Conservation (phyloP, 2,329 filamentous ascomycete genomes). For the Diaporthe longicolla region DNA sequence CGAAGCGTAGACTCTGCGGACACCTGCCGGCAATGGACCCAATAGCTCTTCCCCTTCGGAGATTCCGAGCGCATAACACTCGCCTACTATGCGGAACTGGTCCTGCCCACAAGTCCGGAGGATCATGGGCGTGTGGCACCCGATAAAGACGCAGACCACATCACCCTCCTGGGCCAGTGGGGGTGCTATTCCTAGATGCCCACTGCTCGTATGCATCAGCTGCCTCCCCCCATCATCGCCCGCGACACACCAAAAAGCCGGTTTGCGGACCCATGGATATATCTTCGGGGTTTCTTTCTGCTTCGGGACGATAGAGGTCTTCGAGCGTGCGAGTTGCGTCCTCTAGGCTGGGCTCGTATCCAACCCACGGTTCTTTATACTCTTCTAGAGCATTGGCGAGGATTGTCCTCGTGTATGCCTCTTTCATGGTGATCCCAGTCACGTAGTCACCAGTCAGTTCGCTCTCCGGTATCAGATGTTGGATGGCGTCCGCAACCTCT, state of each 20-base stretch:
- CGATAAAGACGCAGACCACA: not conserved
- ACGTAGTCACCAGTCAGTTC: not conserved
- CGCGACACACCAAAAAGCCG: not conserved
- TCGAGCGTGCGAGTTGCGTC: slow-evolving; percentile 1
- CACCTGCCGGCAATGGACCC: not conserved
- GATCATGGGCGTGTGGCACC: slow-evolving; percentile 14
- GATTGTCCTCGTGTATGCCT: not conserved
- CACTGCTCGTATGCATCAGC: not conserved
- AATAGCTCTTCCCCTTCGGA: not conserved
- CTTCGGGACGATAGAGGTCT: not conserved
- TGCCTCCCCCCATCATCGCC: not conserved
- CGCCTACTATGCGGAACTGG: not conserved
- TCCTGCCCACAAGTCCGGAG: not conserved
- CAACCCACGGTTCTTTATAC: not conserved
- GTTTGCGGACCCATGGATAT: not conserved
- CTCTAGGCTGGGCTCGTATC: not conserved
- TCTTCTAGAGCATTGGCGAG: not conserved
- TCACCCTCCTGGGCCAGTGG: slow-evolving; percentile 2
- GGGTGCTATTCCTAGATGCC: not conserved
- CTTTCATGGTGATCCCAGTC: slow-evolving; percentile 11
- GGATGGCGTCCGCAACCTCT: not conserved
- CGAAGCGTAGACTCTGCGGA: slow-evolving; percentile 7
- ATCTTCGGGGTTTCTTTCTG: not conserved
- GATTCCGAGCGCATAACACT: not conserved
- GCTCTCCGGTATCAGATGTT: not conserved